Conservation (phyloP, 1,139 yeast genomes). For the Suhomyces coccinellae region DNA sequence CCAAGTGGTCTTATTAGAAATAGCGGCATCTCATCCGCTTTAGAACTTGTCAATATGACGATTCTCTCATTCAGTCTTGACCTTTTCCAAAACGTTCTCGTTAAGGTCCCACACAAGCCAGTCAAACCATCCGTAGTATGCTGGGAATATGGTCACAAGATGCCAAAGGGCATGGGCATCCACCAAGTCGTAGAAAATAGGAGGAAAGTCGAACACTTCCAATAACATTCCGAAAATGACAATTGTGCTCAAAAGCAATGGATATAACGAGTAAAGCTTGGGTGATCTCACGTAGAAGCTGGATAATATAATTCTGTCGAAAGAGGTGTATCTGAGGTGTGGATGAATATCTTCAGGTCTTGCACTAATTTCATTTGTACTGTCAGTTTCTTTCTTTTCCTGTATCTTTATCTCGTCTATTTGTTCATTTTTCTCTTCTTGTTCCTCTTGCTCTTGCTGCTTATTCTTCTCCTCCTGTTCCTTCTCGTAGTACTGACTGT, state of each 20-base stretch:
- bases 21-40: too few species aligned
- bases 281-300: constrained; percentile 40
- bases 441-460: constrained; percentile 1
- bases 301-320: constrained; percentile 27
- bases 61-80: constrained; percentile 21
- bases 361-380: constrained; percentile 1
- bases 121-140: constrained; percentile 46
- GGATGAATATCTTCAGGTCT: constrained; percentile 9
- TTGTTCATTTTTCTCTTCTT: constrained; percentile 4
- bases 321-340: constrained; percentile 31
- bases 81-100: constrained; percentile 31
- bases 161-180: constrained; percentile 98
- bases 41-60: too few species aligned
- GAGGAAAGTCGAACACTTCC: constrained; percentile 89
- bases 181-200: constrained; percentile 55
- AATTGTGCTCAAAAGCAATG: constrained; percentile 45
- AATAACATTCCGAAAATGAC: constrained; percentile 77
- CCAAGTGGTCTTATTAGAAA: too few species aligned
- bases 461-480: constrained; percentile 18
- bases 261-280: constrained; percentile 44
- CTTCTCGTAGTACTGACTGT: constrained; percentile 31
- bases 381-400: too few species aligned
- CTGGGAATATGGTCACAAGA: constrained; percentile 69
- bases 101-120: constrained; percentile 49
- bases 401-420: too few species aligned